A percentile compares a stretch with the other conserved stretches of the same genome.
phyloP scores from a whole-genome alignment of 1,139 yeast genomes.

The Arxiozyma telluris region DNA sequence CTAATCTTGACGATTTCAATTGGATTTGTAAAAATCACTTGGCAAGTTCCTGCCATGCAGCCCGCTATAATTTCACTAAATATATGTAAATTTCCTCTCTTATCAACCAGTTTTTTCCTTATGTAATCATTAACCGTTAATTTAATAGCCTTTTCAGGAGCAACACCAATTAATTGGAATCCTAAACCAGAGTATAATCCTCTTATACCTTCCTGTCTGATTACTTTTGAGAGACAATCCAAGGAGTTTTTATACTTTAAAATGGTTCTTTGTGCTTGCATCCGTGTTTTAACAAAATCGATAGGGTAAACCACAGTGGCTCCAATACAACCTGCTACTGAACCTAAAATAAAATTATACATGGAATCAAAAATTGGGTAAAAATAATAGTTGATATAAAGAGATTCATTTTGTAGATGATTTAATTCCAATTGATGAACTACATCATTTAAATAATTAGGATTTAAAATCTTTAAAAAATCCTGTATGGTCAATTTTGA shows the following conservation, averaged over 20 bases:
- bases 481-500: constrained; percentile 33
- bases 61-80: constrained; percentile 80
- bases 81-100: constrained; percentile 49
- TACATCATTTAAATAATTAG: constrained; percentile 47
- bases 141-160: constrained; percentile 97
- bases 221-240: constrained; percentile 77
- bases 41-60: constrained; percentile 93
- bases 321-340: constrained; percentile 95
- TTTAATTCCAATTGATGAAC: constrained; percentile 40
- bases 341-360: constrained; percentile 83
- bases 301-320: constrained; percentile 98
- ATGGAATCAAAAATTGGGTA: constrained; percentile 68
- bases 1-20: constrained; percentile 92
- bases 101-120: constrained; percentile 59
- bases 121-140: constrained; percentile 88
- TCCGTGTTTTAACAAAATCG: constrained; percentile 90
- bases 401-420: constrained; percentile 21
- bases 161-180: constrained; percentile 93
- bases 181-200: constrained; percentile 93
- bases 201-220: constrained; percentile 66
- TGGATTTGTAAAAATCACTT: constrained; percentile 92
- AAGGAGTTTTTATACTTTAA: constrained; percentile 66
- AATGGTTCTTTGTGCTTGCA: constrained; percentile 85
- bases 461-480: constrained; percentile 36
- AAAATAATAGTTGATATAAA: constrained; percentile 33